These are phyloP conservation scores for Wallacemonas sp. DNA, from an alignment of 208 protist species.

Conservation along the genomic window DNA sequence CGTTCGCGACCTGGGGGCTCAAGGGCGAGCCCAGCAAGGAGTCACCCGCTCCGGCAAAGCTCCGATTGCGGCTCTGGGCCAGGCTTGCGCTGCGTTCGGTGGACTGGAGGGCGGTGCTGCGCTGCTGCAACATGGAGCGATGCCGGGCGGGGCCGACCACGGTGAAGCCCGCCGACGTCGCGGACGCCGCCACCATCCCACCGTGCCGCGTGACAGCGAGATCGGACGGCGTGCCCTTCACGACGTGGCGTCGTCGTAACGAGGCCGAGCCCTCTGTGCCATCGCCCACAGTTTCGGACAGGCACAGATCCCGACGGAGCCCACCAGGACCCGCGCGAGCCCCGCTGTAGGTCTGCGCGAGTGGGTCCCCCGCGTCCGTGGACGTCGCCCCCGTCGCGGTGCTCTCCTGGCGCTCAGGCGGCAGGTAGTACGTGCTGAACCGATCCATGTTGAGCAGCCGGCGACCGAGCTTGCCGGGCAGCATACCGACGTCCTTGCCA, in stretches of 20 bases:
- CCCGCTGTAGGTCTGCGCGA: conserved; percentile 9
- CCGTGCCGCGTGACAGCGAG: neutral
- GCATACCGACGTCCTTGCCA: neutral
- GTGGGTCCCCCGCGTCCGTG: neutral
- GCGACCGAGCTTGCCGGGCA: conserved; percentile 20
- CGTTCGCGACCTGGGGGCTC: neutral
- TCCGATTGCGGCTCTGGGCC: neutral
- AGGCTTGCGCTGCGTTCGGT: neutral
- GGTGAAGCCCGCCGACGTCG: conserved; percentile 1
- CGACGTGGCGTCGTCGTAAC: neutral
- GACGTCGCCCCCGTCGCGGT: neutral
- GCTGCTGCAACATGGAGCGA: conserved; percentile 29
- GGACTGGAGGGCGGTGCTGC: neutral
- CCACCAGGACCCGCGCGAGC: neutral
- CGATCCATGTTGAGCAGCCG: conserved; percentile 53
- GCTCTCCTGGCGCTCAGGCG: conserved; percentile 9
- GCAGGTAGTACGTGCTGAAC: conserved; percentile 55
- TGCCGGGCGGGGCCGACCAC: conserved; percentile 33
- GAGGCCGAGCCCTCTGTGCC: neutral
- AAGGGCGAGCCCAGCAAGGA: neutral
- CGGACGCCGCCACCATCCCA: neutral
- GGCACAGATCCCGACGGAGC: neutral
- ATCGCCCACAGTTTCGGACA: neutral
- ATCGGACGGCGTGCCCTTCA: neutral
- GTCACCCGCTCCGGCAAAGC: too few relatives aligned